Conservation (phyloP, 768 basidiomycete genomes). For the Amanita inopinata region DNA sequence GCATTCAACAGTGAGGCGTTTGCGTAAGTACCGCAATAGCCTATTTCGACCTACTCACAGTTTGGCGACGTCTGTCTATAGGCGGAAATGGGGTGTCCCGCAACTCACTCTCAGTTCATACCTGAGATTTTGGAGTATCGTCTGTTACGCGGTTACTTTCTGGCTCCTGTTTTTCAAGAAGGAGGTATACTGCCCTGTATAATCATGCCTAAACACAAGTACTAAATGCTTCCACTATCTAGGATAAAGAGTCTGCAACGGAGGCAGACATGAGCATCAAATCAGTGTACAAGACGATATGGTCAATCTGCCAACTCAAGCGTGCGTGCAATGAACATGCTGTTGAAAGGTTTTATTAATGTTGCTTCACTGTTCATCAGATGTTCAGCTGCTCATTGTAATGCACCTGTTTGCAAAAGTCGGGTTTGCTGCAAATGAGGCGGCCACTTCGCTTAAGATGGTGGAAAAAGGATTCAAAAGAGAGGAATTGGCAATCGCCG, state of each 20-base stretch:
- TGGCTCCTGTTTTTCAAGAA: slow-evolving; percentile 85
- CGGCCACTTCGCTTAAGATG: slow-evolving; percentile 84
- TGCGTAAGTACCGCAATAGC: slow-evolving; percentile 36
- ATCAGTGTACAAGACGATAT: slow-evolving; percentile 89
- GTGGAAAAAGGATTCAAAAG: slow-evolving; percentile 94
- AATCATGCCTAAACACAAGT: not conserved
- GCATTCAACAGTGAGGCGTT: slow-evolving; percentile 95
- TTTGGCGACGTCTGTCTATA: no score
- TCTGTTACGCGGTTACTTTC: slow-evolving; percentile 77
- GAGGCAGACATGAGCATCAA: slow-evolving; percentile 85
- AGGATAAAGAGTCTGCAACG: slow-evolving; percentile 69
- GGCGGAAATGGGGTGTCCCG: slow-evolving; percentile 70
- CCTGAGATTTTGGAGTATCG: slow-evolving; percentile 75
- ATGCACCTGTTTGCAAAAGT: slow-evolving; percentile 90
- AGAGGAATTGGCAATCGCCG: slow-evolving; percentile 92
- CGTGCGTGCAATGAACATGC: slow-evolving; percentile 42
- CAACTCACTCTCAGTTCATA: slow-evolving; percentile 67
- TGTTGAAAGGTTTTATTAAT: slow-evolving; percentile 7
- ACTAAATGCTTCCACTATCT: not conserved
- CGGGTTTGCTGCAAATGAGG: slow-evolving; percentile 91
- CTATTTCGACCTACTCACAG: not conserved
- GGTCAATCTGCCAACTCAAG: slow-evolving; percentile 83
- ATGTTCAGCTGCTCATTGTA: slow-evolving; percentile 79
- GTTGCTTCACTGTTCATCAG: slow-evolving; percentile 45
- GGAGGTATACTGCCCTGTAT: no score